Base-by-base conservation (phyloP, 2,329 filamentous ascomycete genomes). In the Venturia effusa region DNA sequence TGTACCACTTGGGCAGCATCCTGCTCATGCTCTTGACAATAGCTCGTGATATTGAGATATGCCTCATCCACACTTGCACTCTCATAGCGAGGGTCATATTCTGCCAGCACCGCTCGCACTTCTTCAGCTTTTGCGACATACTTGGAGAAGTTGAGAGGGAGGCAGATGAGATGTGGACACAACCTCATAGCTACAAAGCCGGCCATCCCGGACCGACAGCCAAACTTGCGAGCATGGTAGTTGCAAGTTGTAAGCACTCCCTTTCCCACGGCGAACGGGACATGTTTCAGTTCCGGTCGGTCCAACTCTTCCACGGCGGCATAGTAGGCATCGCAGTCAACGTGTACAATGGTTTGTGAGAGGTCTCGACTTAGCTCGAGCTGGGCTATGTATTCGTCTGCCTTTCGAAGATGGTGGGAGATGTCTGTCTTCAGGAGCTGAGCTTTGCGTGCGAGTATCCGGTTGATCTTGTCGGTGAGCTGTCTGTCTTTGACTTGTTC, bases 261-360 rank as follows among this genome's bases (percentile, higher is more conserved):
- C 69, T 83, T 83, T 0, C 94, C 94, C 0, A 99, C 94, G 0
- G 93, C 92, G 77, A 99, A 97, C 0, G 94, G 94, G 0, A 96
- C 79, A 45, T 92, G 81, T 66, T 88, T 89, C 57, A 99, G 81
- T 72, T 96, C 92, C 0, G 93, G 94, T 0, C 88, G 83, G 67
- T 82, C 79, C 54, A 83, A 73, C 70, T 82, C 90, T 74, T 97
- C 94, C 0, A 97, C 94, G 0, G 94, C 91, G 0, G 94, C 94
- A 71, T 94, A 99, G 75, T 99, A 99, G 19, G 94, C 94, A 78
- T 99, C 94, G 75, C 94, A 97, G 74, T 99, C 94, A 59, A 97
- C 84, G 72, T 99, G 94, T 0, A 97, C 88, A 30, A 97, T 84
- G 64, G 85, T 80, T 73, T 97, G 94, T 0, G 87, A 88, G 41